Percentiles rank a stretch among this genome's conserved stretches.
phyloP scores from a whole-genome alignment of 2,329 filamentous ascomycete species.

The Scytalidium sp. region DNA sequence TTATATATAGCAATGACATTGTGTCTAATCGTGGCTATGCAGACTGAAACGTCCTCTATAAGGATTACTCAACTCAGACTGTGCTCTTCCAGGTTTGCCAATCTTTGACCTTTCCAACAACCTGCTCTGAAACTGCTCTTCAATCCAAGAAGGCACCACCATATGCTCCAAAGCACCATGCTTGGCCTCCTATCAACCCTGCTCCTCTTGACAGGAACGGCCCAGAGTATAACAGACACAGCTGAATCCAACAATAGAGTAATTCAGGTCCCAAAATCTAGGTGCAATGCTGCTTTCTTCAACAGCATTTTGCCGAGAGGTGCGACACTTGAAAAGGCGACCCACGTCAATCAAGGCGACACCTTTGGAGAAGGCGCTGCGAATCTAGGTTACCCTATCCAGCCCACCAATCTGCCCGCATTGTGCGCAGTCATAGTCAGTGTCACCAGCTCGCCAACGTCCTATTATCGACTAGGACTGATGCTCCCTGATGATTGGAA shows the following conservation, averaged over 20 bases:
- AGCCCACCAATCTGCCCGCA: slow-evolving; percentile 30
- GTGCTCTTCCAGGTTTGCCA: no score
- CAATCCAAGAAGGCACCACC: no score
- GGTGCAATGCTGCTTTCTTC: not conserved
- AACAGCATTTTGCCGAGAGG: not conserved
- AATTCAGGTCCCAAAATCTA: not conserved
- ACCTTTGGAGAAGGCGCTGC: not conserved
- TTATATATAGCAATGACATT: no score
- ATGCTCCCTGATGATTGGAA: slow-evolving; percentile 29
- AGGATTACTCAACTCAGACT: no score
- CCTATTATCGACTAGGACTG: slow-evolving; percentile 33
- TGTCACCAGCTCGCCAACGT: slow-evolving; percentile 29
- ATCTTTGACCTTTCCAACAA: no score
- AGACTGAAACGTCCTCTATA: no score
- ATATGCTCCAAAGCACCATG: not conserved
- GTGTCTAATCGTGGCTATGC: no score
- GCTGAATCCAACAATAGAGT: not conserved
- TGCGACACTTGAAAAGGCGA: not conserved
- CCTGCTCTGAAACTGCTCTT: no score
- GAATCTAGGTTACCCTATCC: no score
- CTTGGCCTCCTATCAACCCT: not conserved
- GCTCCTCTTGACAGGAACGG: not conserved
- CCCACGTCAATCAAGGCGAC: not conserved
- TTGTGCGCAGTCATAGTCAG: slow-evolving; percentile 34
- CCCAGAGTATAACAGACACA: not conserved